Base-by-base conservation (phyloP, 768 basidiomycete genomes). In the Boletus sp. region DNA sequence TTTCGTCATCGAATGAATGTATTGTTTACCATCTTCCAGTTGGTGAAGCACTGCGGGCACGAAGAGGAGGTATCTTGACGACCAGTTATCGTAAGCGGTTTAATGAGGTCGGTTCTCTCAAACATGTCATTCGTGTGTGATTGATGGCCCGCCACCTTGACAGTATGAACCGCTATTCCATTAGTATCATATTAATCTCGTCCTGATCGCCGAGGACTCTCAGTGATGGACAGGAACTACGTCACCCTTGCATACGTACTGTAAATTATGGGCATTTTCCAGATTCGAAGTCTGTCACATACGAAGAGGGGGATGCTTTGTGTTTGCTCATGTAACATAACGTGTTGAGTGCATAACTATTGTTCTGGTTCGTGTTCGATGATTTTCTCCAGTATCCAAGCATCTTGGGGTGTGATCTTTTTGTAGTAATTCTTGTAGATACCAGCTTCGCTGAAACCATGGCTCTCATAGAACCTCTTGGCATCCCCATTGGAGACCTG, bases 401-500 rank as follows among this genome's bases (percentile, higher is more conserved):
- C 93, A 66, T 88, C 89, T 60, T 82, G 83, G 28, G 93, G 93
- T 30, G 73, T 77, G 55, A 95, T 90, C 71, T 92, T 94, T 75
- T 92, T 93, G 83, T 95, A 95, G 74, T 95, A 95, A 59, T 83
- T 80, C 65, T 87, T 76, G 52, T 88, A 83, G 32, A 88, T 60
- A 20, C 78, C 80, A 20, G 81, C 76, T 71, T 90, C 85, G 53
- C 73, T 76, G 77, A 95, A 95, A 8, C 89, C 93, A 64, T 93
- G 86, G 44, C 79, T 78, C 73, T 92, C 89, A 71, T 94, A 95
- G 72, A 94, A 94, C 53, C 72, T 76, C 74, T 87, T 92, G 28
- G 90, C 92, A 15, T 80, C 82, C 33, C 72, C 72, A 66, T 94
- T 95, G 39, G 87, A 89, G n/a, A 85, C 78, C 67, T 95, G 93